These are phyloP conservation scores for Leavenworthia alabamica DNA, from an alignment of 345 rosid species.

Conservation along the genomic window DNA sequence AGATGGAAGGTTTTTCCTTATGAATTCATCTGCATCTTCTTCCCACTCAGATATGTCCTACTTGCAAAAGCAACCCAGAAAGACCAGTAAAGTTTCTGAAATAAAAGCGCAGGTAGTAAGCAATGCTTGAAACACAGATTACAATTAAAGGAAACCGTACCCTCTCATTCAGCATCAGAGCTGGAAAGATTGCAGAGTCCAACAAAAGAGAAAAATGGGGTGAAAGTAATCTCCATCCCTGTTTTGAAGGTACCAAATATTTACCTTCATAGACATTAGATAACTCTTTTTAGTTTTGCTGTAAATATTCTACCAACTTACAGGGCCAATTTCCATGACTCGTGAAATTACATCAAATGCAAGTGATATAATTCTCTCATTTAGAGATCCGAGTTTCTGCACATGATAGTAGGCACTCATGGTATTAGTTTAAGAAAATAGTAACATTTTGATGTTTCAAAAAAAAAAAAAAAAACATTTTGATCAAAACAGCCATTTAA, in stretches of 20 bases:
- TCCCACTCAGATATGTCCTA: slow-evolving; percentile 86
- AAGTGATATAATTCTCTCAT: slow-evolving; percentile 68
- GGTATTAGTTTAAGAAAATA: slow-evolving; percentile 9
- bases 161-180: slow-evolving; percentile 65
- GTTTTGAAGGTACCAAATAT: slow-evolving; percentile 24
- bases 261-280: slow-evolving; percentile 5
- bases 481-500: neutral
- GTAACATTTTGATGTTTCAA: neutral
- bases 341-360: slow-evolving; percentile 74
- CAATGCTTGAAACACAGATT: slow-evolving; percentile 5
- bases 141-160: slow-evolving; percentile 30
- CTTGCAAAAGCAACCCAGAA: slow-evolving; percentile 19
- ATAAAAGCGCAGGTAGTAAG: slow-evolving; percentile 5
- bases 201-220: slow-evolving; percentile 66
- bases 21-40: slow-evolving; percentile 83
- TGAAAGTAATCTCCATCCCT: slow-evolving; percentile 94
- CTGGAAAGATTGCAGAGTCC: slow-evolving; percentile 78
- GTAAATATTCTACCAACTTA: slow-evolving; percentile 37
- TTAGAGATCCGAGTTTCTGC: slow-evolving; percentile 61
- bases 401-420: slow-evolving; percentile 16
- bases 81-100: slow-evolving; percentile 9
- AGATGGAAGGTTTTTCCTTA: slow-evolving; percentile 76
- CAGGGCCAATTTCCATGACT: slow-evolving; percentile 80
- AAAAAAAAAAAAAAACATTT: neutral
- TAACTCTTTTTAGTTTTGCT: neutral